Percentiles rank a stretch among this genome's conserved stretches.
Conservation (phyloP, 306 rosid species). For the Purshia tridentata region DNA sequence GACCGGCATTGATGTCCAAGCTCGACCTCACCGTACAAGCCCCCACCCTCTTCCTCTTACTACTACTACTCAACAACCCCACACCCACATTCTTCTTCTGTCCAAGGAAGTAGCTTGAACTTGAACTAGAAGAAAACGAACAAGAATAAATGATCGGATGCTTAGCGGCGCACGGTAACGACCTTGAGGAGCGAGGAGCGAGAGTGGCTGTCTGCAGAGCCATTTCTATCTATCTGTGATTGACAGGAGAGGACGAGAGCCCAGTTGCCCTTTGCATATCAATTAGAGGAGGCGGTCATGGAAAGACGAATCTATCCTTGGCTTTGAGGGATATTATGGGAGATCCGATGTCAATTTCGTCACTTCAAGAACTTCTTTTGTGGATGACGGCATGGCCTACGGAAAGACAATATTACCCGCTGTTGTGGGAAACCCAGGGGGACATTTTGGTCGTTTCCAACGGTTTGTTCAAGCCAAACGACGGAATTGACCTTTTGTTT, state of each 20-base stretch:
- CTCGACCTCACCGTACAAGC: slow-evolving; percentile 46
- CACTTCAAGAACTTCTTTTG: slow-evolving; percentile 1
- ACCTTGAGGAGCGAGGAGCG: slow-evolving; percentile 38
- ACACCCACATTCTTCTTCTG: slow-evolving; percentile 25
- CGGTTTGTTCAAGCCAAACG: background rate
- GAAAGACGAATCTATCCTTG: slow-evolving; percentile 27
- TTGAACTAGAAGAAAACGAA: slow-evolving; percentile 5
- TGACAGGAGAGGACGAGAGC: slow-evolving; percentile 16
- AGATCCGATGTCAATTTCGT: slow-evolving; percentile 3
- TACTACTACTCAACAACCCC: slow-evolving; percentile 12
- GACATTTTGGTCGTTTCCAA: background rate
- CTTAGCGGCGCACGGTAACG: slow-evolving; percentile 32
- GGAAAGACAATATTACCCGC: slow-evolving; percentile 26
- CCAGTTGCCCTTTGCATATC: background rate
- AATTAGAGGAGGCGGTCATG: background rate
- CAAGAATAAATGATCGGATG: slow-evolving; percentile 28
- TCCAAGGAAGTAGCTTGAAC: slow-evolving; percentile 17
- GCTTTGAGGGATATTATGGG: slow-evolving; percentile 4
- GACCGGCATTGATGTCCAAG: slow-evolving; percentile 59
- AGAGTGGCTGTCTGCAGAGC: slow-evolving; percentile 46
- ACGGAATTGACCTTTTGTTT: background rate
- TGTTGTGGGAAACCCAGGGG: background rate
- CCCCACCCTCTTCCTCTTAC: slow-evolving; percentile 22
- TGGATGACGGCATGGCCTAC: background rate
- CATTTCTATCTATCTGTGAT: slow-evolving; percentile 37